Percentiles rank a stretch among this genome's conserved stretches.
Evolutionary conservation across 2,329 filamentous ascomycete genomes (phyloP).

Genomic region (Nemania sp.): DNA sequence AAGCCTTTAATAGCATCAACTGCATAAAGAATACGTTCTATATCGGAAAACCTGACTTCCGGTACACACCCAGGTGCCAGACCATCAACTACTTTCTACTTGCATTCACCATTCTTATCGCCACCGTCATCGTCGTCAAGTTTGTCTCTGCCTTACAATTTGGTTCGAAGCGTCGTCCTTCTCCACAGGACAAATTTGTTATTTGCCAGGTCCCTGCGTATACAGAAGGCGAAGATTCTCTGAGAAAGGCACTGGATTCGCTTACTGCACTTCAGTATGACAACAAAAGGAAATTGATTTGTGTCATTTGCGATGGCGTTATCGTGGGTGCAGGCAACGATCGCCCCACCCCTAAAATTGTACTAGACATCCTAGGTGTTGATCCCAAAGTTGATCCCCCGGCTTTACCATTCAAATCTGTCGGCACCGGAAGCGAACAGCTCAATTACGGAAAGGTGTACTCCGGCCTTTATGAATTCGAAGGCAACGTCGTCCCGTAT

Average conservation of each 20-base stretch:
- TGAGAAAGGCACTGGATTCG: conserved; percentile 91
- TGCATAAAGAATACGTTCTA: conserved; percentile 87
- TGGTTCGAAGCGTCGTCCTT: conserved; percentile 85
- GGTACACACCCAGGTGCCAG: conserved; percentile 73
- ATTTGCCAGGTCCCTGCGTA: conserved; percentile 98
- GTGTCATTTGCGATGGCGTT: conserved; percentile 95
- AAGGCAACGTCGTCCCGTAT: conserved; percentile 97
- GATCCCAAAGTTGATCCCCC: conserved; percentile 96
- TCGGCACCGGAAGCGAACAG: conserved; percentile 86
- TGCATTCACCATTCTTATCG: conserved; percentile 83
- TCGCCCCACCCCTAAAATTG: conserved; percentile 94
- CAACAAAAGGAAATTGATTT: conserved; percentile 97
- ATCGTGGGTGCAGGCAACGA: conserved; percentile 97
- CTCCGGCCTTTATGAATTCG: conserved; percentile 94
- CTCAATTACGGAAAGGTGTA: conserved; percentile 99
- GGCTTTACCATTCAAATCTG: conserved; percentile 89
- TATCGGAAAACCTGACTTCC: conserved; percentile 83
- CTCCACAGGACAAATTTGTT: conserved; percentile 96
- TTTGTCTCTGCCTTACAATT: conserved; percentile 94
- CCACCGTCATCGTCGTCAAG: conserved; percentile 79
- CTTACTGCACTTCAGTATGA: conserved; percentile 94
- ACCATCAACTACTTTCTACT: conserved; percentile 91
- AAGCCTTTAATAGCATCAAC: conserved; percentile 68
- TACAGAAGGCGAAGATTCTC: conserved; percentile 94
- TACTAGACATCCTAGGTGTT: conserved; percentile 94